Evolutionary conservation across 176 grass and related monocot genomes (phyloP).

Genomic region (Areca catechu): DNA sequence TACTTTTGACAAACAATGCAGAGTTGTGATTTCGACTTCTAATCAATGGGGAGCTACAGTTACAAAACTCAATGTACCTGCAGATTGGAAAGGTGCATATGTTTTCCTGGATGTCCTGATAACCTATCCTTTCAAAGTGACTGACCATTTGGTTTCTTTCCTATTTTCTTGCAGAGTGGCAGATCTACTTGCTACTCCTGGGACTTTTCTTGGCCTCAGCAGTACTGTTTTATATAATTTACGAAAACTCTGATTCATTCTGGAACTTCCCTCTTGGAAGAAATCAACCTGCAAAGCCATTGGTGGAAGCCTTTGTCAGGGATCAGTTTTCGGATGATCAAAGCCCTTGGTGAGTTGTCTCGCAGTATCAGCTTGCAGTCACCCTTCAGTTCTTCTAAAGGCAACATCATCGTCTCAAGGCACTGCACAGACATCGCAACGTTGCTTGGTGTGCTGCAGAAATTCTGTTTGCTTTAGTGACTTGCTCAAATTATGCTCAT

Average conservation of each 20-base stretch:
- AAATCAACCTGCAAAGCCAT: constrained; percentile 40
- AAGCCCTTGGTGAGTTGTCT: constrained; percentile 35
- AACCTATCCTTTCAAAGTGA: too few species aligned
- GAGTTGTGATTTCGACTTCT: constrained; percentile 70
- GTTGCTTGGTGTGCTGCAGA: too few species aligned
- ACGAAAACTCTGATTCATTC: constrained; percentile 63
- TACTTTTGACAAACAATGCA: constrained; percentile 21
- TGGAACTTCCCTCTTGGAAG: constrained; percentile 61
- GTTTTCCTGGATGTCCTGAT: background rate
- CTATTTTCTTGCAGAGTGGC: constrained; percentile 66
- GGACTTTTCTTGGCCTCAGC: constrained; percentile 57
- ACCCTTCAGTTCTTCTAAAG: too few species aligned
- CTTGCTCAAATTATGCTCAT: too few species aligned
- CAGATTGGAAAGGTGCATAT: constrained; percentile 86
- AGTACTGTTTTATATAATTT: constrained; percentile 50
- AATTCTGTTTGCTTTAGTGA: too few species aligned
- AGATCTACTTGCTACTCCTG: constrained; percentile 62
- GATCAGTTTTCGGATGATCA: constrained; percentile 40
- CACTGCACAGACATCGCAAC: too few species aligned
- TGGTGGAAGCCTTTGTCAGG: constrained; percentile 26
- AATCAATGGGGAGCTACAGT: constrained; percentile 66
- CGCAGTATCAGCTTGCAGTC: too few species aligned
- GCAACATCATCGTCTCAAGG: too few species aligned
- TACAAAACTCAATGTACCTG: constrained; percentile 81
- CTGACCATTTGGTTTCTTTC: background rate